Conservation (phyloP, 495 filamentous ascomycete genomes). For the Tuber microsphaerosporum region DNA sequence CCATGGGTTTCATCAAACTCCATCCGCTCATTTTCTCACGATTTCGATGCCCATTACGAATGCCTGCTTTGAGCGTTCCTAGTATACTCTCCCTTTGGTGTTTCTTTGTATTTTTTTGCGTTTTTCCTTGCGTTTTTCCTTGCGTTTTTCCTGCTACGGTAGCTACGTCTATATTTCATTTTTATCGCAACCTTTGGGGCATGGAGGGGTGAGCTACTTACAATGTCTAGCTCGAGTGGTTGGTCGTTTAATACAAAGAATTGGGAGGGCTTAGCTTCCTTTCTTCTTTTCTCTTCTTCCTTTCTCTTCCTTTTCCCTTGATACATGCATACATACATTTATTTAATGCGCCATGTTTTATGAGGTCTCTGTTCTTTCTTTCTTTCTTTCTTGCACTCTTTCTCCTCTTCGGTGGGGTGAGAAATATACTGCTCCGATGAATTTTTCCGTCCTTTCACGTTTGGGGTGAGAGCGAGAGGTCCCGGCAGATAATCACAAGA, state of each 20-base stretch:
- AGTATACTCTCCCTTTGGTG: background rate
- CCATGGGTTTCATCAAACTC: background rate
- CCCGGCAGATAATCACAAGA: background rate
- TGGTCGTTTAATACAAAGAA: background rate
- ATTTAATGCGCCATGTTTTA: slow-evolving; percentile 3
- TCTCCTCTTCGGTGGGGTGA: background rate
- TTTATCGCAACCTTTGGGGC: background rate
- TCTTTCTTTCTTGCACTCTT: background rate
- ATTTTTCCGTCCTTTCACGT: background rate
- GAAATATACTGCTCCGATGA: background rate
- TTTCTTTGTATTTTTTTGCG: background rate
- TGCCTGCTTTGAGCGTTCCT: background rate
- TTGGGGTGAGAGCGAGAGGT: background rate
- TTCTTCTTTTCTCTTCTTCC: background rate
- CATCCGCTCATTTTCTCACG: background rate
- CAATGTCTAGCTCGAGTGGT: background rate
- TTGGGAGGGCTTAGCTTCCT: background rate
- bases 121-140: background rate
- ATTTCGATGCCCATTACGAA: background rate
- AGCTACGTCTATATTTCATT: background rate
- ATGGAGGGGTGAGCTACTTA: background rate
- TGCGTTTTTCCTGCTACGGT: background rate
- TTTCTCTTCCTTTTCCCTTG: background rate
- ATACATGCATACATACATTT: background rate
- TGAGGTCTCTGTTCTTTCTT: background rate